Conservation (phyloP, 148 eudicot genomes). For the Beta vulgaris region DNA sequence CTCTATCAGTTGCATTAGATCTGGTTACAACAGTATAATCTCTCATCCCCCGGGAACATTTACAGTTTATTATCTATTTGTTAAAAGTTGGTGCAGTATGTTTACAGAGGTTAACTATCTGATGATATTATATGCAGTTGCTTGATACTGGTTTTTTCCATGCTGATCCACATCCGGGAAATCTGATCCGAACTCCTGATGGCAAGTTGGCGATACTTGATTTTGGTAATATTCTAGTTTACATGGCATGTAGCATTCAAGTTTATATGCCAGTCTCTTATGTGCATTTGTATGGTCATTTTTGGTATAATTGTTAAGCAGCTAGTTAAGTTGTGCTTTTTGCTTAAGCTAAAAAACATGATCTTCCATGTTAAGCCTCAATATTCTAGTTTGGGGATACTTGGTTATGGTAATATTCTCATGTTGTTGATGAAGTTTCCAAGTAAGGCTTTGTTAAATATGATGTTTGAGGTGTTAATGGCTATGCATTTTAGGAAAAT, state of each 20-base stretch:
- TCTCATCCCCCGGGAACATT: not conserved
- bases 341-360: too few relatives aligned
- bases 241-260: not conserved
- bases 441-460: too few relatives aligned
- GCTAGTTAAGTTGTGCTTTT: not conserved
- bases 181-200: constrained; percentile 93
- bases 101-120: constrained; percentile 24
- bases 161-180: constrained; percentile 99
- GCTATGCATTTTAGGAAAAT: too few relatives aligned
- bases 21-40: not conserved
- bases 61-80: constrained; percentile 15
- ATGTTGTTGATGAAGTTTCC: too few relatives aligned
- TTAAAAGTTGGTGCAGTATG: too few relatives aligned
- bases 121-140: constrained; percentile 50
- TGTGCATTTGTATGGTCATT: constrained; percentile 5
- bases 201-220: constrained; percentile 94
- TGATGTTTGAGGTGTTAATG: too few relatives aligned
- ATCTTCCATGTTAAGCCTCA: too few relatives aligned
- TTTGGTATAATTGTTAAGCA: not conserved
- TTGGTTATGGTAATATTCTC: too few relatives aligned
- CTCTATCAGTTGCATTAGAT: not conserved
- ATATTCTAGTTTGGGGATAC: too few relatives aligned
- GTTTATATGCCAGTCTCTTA: not conserved
- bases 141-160: constrained; percentile 99
- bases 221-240: constrained; percentile 58